Conservation (phyloP, 2,329 filamentous ascomycete genomes). For the Diplodia sapinea region DNA sequence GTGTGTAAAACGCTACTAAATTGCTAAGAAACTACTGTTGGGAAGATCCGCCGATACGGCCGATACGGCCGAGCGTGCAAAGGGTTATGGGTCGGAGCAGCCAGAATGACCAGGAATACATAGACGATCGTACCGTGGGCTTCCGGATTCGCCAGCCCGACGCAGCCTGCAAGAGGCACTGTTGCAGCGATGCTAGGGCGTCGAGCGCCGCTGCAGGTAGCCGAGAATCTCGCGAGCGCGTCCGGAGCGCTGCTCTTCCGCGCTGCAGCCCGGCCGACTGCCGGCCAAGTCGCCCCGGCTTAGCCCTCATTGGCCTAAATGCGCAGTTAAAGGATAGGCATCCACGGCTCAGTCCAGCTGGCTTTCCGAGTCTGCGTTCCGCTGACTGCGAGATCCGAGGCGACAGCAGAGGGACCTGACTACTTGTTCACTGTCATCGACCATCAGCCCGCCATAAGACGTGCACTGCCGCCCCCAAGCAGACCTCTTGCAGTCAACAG, state of each 20-base stretch:
- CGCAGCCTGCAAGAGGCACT: neutral
- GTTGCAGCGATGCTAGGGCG: neutral
- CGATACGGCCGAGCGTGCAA: too few species aligned
- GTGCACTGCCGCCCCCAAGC: constrained; percentile 5
- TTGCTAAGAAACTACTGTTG: too few species aligned
- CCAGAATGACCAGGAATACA: neutral
- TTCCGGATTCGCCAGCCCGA: constrained; percentile 15
- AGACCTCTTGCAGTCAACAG: constrained; percentile 4
- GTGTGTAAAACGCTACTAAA: too few species aligned
- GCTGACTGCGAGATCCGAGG: constrained; percentile 21
- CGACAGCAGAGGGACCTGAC: neutral
- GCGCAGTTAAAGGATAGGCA: neutral
- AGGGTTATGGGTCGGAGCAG: too few species aligned
- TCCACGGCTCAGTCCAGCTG: neutral
- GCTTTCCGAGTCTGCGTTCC: constrained; percentile 9
- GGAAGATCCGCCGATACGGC: too few species aligned
- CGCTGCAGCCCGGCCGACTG: constrained; percentile 12
- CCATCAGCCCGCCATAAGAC: constrained; percentile 16
- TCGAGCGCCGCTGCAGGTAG: neutral
- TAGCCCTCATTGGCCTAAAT: constrained; percentile 7
- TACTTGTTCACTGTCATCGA: constrained; percentile 18
- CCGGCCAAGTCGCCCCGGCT: constrained; percentile 11
- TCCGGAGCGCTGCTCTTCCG: constrained; percentile 23
- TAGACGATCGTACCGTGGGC: neutral
- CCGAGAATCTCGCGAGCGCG: neutral